Evolutionary conservation across 495 filamentous ascomycete genomes (phyloP), one percentile per base, ranked within the genome.

Genomic region (Lineolata rhizophorae): DNA sequence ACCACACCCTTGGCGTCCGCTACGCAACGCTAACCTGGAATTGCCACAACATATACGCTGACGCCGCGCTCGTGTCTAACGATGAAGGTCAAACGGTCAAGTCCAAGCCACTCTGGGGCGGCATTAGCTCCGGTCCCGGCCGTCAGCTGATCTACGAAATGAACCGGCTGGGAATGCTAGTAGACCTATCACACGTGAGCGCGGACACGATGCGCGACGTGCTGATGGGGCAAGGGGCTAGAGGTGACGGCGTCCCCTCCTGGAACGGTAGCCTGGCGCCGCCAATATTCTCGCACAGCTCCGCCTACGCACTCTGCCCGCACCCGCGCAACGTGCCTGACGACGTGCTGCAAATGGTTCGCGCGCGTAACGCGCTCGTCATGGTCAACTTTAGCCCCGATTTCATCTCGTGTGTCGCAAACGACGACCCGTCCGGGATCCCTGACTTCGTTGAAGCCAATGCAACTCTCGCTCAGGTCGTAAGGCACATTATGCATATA

Each of bases 21-120:
- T 94, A 94, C 41, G 73, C 76, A 4, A 94, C 85, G 0, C 53
- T 97, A 9, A 91, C 79, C 2, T 83, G 90, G 54, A 91, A 91
- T 54, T 97, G 87, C 56, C 77, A 84, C 48, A 97, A 94, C 51
- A 58, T 55, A 20, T 94, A 75, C 52, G 82, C 83, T 18, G 87
- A 94, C 44, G 71, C 81, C 2, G 85, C 87, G 1, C 51, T 90
- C 4, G 47, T 64, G 8, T 50, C 41, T 5, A 35, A 42, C 20
- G 35, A 45, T 11, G 41, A 48, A 17, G 44, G 42, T 24, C 17
- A 37, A 6, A 44, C 39, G 5, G 45, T 43, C 20, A 43, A 44
- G 2, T 47, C 55, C 3, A 45, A 44, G 21, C 57, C 58, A 2
- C 44, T 56, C 15, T 56, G 60, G 21, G 50, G 47, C 16, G 60